Conservation (phyloP, 768 basidiomycete genomes). For the Tricholoma flavovirens region DNA sequence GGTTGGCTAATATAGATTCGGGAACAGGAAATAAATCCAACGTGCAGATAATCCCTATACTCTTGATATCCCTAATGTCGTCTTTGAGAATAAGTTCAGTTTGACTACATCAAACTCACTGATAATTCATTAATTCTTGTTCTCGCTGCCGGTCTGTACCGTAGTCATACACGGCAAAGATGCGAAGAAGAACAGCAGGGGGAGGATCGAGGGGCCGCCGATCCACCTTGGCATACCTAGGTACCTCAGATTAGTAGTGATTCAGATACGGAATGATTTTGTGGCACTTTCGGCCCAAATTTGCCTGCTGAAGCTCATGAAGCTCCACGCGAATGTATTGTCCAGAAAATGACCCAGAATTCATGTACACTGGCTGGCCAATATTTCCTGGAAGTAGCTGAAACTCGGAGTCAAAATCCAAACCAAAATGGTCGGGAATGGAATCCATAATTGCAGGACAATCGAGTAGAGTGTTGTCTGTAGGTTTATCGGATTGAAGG, state of each 20-base stretch:
- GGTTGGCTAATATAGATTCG: constrained; percentile 18
- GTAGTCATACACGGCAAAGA: constrained; percentile 40
- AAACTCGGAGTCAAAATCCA: background rate
- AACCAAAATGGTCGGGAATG: background rate
- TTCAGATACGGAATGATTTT: constrained; percentile 10
- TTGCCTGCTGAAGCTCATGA: constrained; percentile 59
- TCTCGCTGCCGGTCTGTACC: constrained; percentile 37
- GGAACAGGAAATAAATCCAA: constrained; percentile 65
- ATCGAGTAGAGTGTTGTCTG: background rate
- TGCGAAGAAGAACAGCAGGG: constrained; percentile 45
- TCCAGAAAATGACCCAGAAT: constrained; percentile 47
- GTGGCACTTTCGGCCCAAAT: constrained; percentile 57
- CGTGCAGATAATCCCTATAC: constrained; percentile 62
- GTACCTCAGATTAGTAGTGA: constrained; percentile 5
- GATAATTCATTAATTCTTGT: constrained; percentile 44
- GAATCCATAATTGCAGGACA: background rate
- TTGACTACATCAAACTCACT: constrained; percentile 30
- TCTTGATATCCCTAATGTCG: constrained; percentile 41
- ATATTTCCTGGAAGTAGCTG: background rate
- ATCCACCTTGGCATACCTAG: constrained; percentile 55
- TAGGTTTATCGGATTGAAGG: background rate
- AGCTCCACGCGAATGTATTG: constrained; percentile 47
- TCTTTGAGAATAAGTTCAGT: background rate
- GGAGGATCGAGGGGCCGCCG: constrained; percentile 67
- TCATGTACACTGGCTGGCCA: background rate